Conservation (phyloP, 352 stramenopile genomes). For the Saprolegnia diclina region DNA sequence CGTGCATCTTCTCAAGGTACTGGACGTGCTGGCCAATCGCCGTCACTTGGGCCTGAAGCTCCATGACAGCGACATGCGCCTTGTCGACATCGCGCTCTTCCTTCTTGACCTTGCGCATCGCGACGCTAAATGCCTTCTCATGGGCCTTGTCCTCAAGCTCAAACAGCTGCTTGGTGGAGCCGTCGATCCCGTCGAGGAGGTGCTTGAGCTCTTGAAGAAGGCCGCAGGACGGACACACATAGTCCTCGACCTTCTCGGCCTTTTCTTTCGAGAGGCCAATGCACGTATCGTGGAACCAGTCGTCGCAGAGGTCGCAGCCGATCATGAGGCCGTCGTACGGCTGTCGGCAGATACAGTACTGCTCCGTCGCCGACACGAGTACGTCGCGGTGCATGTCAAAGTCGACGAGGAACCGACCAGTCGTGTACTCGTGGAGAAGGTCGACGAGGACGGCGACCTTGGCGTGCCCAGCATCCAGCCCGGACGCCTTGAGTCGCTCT, state of each 20-base stretch:
- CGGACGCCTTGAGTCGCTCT: constrained; percentile 58
- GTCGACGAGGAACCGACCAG: constrained; percentile 68
- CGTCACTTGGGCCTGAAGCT: constrained; percentile 44
- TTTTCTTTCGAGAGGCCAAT: constrained; percentile 90
- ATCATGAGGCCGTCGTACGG: constrained; percentile 89
- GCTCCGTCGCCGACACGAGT: constrained; percentile 88
- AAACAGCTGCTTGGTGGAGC: constrained; percentile 70
- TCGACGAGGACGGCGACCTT: constrained; percentile 60
- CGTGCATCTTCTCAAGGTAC: constrained; percentile 53
- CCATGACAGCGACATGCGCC: constrained; percentile 64
- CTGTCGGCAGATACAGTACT: constrained; percentile 86
- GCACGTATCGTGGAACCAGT: constrained; percentile 88
- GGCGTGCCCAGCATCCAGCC: constrained; percentile 72
- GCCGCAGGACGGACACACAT: constrained; percentile 91
- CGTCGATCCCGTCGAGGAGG: constrained; percentile 46
- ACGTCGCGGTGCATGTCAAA: constrained; percentile 84
- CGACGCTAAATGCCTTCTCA: constrained; percentile 70
- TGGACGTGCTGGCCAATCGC: constrained; percentile 59
- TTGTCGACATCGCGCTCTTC: constrained; percentile 79
- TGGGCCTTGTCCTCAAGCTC: constrained; percentile 76
- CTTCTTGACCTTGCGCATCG: constrained; percentile 71
- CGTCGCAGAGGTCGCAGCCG: constrained; percentile 80
- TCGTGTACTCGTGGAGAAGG: constrained; percentile 78
- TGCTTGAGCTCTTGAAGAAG: constrained; percentile 82
- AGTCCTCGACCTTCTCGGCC: constrained; percentile 93